phyloP scores from a whole-genome alignment of 2,329 filamentous ascomycete species.

The Aspergillus phoenicis region DNA sequence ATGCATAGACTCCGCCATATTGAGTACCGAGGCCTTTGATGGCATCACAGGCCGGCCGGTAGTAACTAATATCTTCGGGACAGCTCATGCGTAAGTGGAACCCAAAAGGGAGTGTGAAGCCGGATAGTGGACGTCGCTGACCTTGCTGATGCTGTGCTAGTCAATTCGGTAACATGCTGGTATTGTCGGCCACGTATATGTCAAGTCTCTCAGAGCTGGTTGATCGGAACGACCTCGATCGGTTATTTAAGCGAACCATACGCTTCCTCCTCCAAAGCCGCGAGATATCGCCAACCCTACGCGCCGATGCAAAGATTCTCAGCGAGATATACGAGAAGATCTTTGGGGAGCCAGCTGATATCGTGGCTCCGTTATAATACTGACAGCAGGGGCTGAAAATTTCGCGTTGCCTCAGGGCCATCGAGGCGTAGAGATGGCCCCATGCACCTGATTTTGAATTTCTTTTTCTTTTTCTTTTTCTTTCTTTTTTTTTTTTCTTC shows the following conservation, averaged over 20 bases:
- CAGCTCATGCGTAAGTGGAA: constrained; percentile 81
- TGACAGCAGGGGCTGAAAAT: background rate
- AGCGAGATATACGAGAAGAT: constrained; percentile 51
- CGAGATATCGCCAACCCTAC: constrained; percentile 73
- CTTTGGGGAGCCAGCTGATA: constrained; percentile 38
- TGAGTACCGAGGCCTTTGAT: constrained; percentile 84
- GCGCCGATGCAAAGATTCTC: constrained; percentile 74
- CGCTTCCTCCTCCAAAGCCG: constrained; percentile 70
- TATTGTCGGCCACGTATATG: constrained; percentile 78
- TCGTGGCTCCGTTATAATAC: constrained; percentile 2
- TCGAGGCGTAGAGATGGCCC: background rate
- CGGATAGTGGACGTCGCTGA: constrained; percentile 24
- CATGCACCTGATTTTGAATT: background rate
- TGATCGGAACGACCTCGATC: constrained; percentile 56
- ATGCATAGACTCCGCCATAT: constrained; percentile 74
- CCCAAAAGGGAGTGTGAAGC: no score
- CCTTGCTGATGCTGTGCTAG: constrained; percentile 50
- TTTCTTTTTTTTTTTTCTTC: background rate
- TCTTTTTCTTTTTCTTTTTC: background rate
- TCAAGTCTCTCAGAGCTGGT: constrained; percentile 67
- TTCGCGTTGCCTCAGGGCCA: constrained; percentile 2
- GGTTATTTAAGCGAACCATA: constrained; percentile 73
- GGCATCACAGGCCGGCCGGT: constrained; percentile 66
- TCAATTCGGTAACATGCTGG: constrained; percentile 95
- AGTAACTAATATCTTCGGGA: constrained; percentile 95